phyloP scores from a whole-genome alignment of 352 stramenopile species.

The Phytophthora sansomeana region DNA sequence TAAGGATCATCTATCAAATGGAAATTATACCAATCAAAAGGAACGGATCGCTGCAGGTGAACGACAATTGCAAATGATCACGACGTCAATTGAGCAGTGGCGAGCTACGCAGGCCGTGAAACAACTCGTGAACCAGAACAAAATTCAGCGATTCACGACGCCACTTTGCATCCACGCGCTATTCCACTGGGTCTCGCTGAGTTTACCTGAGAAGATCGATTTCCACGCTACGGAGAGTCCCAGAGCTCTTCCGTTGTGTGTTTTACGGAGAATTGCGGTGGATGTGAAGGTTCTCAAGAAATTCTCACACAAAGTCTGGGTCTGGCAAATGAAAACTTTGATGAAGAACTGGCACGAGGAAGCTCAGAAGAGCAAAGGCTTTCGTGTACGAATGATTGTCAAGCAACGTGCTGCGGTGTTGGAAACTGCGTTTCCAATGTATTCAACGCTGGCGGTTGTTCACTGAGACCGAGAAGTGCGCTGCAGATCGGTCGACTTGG shows the following conservation, averaged over 20 bases:
- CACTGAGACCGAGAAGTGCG: conserved; percentile 33
- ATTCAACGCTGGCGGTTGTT: conserved; percentile 55
- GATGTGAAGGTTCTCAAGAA: conserved; percentile 36
- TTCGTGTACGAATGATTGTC: conserved; percentile 30
- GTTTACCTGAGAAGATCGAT: conserved; percentile 40
- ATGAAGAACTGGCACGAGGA: conserved; percentile 22
- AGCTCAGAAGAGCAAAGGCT: conserved; percentile 3
- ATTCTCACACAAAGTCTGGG: conserved; percentile 19
- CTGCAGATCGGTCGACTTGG: conserved; percentile 44
- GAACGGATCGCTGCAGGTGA: conserved; percentile 8
- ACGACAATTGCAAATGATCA: conserved; percentile 39
- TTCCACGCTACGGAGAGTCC: conserved; percentile 27
- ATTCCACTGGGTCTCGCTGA: conserved; percentile 57
- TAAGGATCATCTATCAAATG: neutral
- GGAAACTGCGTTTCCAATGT: conserved; percentile 47
- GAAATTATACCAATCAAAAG: neutral
- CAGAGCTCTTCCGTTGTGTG: conserved; percentile 38
- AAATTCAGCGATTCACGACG: conserved; percentile 32
- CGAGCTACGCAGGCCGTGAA: conserved; percentile 45
- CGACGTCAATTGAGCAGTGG: conserved; percentile 57
- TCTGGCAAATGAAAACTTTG: conserved; percentile 24
- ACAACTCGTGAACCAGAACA: conserved; percentile 36
- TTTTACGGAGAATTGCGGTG: conserved; percentile 42
- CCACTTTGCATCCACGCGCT: conserved; percentile 46
- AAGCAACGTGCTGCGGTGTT: conserved; percentile 37